A percentile compares a stretch with the other conserved stretches of the same genome.
These are phyloP conservation scores for Posidonia australis DNA, from an alignment of 106 monocot genomes.

Conservation along the genomic window DNA sequence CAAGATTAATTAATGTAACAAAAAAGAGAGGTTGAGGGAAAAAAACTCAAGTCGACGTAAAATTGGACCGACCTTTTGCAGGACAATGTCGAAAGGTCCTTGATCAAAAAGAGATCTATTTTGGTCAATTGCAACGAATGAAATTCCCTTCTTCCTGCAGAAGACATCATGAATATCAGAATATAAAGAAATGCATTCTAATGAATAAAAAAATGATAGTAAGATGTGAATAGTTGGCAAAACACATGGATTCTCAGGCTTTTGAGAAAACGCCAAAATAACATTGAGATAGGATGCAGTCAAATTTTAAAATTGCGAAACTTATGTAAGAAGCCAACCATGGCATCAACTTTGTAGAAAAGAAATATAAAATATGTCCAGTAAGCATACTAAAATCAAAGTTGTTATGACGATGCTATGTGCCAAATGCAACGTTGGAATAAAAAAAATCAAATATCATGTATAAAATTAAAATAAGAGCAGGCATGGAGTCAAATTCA, in stretches of 20 bases:
- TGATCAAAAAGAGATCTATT: constrained; percentile 61
- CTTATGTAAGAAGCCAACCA: not conserved
- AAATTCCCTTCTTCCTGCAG: constrained; percentile 81
- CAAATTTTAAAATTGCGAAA: not conserved
- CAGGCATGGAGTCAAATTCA: too few relatives aligned
- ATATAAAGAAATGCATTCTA: not conserved
- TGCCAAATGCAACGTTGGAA: too few relatives aligned
- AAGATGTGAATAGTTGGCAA: not conserved
- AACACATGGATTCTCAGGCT: not conserved
- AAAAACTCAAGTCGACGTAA: constrained; percentile 1
- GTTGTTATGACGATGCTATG: too few relatives aligned
- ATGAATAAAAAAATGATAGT: not conserved
- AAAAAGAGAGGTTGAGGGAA: not conserved
- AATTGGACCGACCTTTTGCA: constrained; percentile 57
- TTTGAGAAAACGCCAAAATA: not conserved
- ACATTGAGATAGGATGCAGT: not conserved
- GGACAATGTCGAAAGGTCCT: constrained; percentile 89
- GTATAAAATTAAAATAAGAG: too few relatives aligned
- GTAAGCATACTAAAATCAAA: too few relatives aligned
- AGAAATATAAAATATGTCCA: too few relatives aligned
- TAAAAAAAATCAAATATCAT: too few relatives aligned
- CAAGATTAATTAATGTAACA: not conserved
- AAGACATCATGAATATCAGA: not conserved
- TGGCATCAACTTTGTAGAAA: too few relatives aligned
- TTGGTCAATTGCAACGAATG: constrained; percentile 70